Percentiles rank a stretch among this genome's conserved stretches.
Conservation (phyloP, 495 filamentous ascomycete species). For the Paragyromitra xinjiangensis region DNA sequence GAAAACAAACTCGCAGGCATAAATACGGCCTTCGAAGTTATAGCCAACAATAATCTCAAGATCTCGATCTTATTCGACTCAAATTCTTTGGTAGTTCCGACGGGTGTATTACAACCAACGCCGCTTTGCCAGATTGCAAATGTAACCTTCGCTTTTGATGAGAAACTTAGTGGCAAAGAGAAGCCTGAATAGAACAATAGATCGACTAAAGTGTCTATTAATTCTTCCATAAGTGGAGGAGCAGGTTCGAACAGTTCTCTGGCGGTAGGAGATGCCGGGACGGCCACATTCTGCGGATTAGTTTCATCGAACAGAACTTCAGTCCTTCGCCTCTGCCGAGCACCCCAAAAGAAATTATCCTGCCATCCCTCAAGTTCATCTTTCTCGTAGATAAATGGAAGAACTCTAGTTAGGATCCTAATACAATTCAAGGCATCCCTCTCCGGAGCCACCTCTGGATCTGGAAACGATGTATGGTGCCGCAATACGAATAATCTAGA, state of each 20-base stretch:
- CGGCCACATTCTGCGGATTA: slow-evolving; percentile 62
- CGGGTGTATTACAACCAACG: slow-evolving; percentile 89
- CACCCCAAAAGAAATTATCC: slow-evolving; percentile 89
- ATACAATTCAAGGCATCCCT: slow-evolving; percentile 92
- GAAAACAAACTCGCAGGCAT: slow-evolving; percentile 73
- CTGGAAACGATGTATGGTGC: slow-evolving; percentile 88
- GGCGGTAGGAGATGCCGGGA: slow-evolving; percentile 60
- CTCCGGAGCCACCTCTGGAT: slow-evolving; percentile 87
- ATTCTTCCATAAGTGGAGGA: slow-evolving; percentile 90
- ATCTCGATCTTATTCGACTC: slow-evolving; percentile 94
- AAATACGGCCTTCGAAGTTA: slow-evolving; percentile 92
- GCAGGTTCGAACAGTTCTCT: slow-evolving; percentile 77
- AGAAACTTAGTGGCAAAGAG: slow-evolving; percentile 71
- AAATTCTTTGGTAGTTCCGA: slow-evolving; percentile 86
- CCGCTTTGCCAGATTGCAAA: slow-evolving; percentile 98
- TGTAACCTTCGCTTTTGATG: slow-evolving; percentile 77
- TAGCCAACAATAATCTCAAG: slow-evolving; percentile 81
- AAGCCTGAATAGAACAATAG: slow-evolving; percentile 91
- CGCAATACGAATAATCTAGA: slow-evolving; percentile 81
- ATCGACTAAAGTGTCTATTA: slow-evolving; percentile 90
- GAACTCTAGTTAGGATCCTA: slow-evolving; percentile 85
- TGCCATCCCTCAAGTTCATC: slow-evolving; percentile 89
- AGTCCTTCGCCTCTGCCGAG: slow-evolving; percentile 71
- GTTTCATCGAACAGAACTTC: slow-evolving; percentile 90
- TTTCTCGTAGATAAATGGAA: slow-evolving; percentile 92